A percentile compares a stretch with the other conserved stretches of the same genome.
phyloP scores from a whole-genome alignment of 2,329 filamentous ascomycete species.

The Massarina eburnea region DNA sequence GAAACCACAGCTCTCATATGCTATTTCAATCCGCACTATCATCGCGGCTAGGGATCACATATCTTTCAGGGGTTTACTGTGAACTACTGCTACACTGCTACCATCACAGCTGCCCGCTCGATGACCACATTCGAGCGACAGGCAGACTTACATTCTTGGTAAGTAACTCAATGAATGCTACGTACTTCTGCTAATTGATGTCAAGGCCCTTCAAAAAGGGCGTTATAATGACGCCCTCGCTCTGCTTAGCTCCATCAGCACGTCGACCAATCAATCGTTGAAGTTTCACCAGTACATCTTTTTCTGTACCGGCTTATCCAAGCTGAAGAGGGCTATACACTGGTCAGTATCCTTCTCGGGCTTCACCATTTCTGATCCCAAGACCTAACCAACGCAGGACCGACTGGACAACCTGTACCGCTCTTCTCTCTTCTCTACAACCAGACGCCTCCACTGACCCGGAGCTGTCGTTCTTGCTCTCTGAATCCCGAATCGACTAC shows the following conservation, averaged over 20 bases:
- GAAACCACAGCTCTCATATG: slow-evolving; percentile 73
- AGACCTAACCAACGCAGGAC: slow-evolving; percentile 43
- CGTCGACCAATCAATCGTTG: slow-evolving; percentile 67
- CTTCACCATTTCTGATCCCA: slow-evolving; percentile 1
- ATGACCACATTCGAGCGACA: slow-evolving; percentile 75
- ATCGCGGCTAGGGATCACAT: slow-evolving; percentile 67
- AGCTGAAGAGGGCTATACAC: slow-evolving; percentile 64
- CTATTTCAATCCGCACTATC: slow-evolving; percentile 73
- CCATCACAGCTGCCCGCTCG: slow-evolving; percentile 62
- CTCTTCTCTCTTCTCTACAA: slow-evolving; percentile 60
- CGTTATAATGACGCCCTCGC: slow-evolving; percentile 69
- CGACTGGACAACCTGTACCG: slow-evolving; percentile 58
- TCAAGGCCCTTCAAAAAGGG: slow-evolving; percentile 63
- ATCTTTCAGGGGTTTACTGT: slow-evolving; percentile 62
- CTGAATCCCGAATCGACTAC: slow-evolving; percentile 62
- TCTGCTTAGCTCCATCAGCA: slow-evolving; percentile 61
- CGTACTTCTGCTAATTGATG: not conserved
- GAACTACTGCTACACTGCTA: slow-evolving; percentile 79
- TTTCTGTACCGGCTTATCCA: slow-evolving; percentile 67
- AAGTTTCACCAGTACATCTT: slow-evolving; percentile 76
- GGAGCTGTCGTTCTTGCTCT: slow-evolving; percentile 61
- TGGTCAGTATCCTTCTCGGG: slow-evolving; percentile 33
- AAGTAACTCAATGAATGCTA: not conserved
- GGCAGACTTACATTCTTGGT: slow-evolving; percentile 70
- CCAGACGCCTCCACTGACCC: slow-evolving; percentile 56